Evolutionary conservation across 2,329 filamentous ascomycete genomes (phyloP).

Genomic region (Fusarium musae): DNA sequence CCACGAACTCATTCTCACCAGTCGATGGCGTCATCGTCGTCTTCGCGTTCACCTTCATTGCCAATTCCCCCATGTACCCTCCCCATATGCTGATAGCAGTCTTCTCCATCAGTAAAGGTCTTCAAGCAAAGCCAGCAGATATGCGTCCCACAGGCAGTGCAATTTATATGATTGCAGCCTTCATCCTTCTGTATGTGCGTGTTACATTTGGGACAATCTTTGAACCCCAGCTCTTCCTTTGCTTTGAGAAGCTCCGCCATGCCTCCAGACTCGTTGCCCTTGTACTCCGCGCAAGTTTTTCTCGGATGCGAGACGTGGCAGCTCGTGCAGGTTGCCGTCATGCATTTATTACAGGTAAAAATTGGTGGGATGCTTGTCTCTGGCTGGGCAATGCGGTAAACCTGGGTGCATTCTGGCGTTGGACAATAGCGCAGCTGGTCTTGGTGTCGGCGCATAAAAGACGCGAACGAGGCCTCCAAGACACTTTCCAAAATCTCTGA

Average conservation of each 20-base stretch:
- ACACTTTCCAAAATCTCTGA: conserved; percentile 49
- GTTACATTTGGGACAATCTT: conserved; percentile 55
- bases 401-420: conserved; percentile 54
- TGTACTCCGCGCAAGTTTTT: conserved; percentile 50
- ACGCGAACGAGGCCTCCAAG: conserved; percentile 50
- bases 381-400: conserved; percentile 50
- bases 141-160: conserved; percentile 53
- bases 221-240: conserved; percentile 51
- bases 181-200: conserved; percentile 55
- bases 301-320: conserved; percentile 51
- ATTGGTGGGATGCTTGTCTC: not conserved
- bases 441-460: conserved; percentile 49
- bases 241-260: conserved; percentile 42
- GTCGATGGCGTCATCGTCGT: not conserved
- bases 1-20: not conserved
- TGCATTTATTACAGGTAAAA: conserved; percentile 53
- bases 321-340: conserved; percentile 48
- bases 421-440: conserved; percentile 53
- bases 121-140: conserved; percentile 61
- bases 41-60: not conserved
- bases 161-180: conserved; percentile 61
- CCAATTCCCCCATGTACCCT: not conserved
- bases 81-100: conserved; percentile 4
- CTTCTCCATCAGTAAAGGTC: conserved; percentile 40
- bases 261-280: conserved; percentile 40